Evolutionary conservation across 331 rosid genomes (phyloP).

Genomic region (Acacia concinna): DNA sequence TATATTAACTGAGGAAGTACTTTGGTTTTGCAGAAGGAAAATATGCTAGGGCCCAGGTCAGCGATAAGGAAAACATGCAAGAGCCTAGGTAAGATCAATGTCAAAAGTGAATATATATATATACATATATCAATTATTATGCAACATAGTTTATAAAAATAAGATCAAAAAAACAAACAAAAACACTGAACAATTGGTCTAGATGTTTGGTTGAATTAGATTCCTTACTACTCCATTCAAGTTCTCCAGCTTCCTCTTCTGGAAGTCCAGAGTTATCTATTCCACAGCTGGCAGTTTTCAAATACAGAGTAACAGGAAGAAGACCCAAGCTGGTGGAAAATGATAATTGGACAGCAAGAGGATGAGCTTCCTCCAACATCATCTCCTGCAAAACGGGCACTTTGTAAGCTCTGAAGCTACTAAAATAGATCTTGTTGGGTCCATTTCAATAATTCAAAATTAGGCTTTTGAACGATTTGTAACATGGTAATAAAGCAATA

Average conservation of each 20-base stretch:
- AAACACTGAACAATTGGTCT: conserved; percentile 14
- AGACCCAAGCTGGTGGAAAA: conserved; percentile 86
- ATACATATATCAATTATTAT: too few species aligned
- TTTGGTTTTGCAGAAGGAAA: not conserved
- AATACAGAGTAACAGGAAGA: conserved; percentile 79
- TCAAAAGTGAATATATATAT: conserved; percentile 14
- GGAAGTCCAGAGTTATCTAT: conserved; percentile 74
- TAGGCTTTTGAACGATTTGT: not conserved
- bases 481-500: not conserved
- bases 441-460: conserved; percentile 8
- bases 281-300: conserved; percentile 85
- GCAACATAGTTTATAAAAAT: conserved; percentile 8
- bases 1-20: too few species aligned
- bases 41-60: not conserved
- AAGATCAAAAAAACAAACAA: conserved; percentile 26
- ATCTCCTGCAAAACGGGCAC: conserved; percentile 57
- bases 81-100: conserved; percentile 1
- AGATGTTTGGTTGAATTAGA: conserved; percentile 23
- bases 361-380: conserved; percentile 82
- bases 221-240: conserved; percentile 69
- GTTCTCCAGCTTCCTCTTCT: conserved; percentile 77
- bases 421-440: not conserved
- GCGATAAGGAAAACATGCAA: not conserved
- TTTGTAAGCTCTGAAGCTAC: not conserved
- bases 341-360: conserved; percentile 78